A percentile compares a stretch with the other conserved stretches of the same genome.
Conservation (phyloP, 495 filamentous ascomycete species). For the Thermothielavioides terrestris region DNA sequence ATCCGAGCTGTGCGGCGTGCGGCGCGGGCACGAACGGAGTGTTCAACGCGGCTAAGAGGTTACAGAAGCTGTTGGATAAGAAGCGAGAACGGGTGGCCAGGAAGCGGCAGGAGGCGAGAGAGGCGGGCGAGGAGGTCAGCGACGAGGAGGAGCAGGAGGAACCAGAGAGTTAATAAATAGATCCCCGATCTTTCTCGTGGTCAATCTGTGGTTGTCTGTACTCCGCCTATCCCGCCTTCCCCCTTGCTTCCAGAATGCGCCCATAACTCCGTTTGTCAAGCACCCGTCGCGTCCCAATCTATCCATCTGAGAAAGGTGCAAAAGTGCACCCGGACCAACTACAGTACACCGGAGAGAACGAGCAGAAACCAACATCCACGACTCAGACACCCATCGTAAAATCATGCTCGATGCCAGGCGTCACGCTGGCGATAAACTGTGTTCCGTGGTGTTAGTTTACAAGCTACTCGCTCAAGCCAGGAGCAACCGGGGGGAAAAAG, state of each 20-base stretch:
- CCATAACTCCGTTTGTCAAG: conserved; percentile 3
- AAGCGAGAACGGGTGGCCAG: conserved; percentile 65
- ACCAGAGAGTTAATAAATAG: not conserved
- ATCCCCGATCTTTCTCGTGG: not conserved
- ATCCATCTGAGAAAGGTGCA: too few species aligned
- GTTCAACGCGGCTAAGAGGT: conserved; percentile 79
- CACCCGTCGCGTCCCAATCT: not conserved
- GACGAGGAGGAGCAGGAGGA: conserved; percentile 49
- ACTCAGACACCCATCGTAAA: conserved; percentile 89
- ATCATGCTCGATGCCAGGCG: conserved; percentile 94
- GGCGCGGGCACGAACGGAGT: conserved; percentile 76
- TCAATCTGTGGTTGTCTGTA: not conserved
- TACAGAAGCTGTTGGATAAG: conserved; percentile 73
- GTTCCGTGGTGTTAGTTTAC: conserved; percentile 5
- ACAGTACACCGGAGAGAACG: not conserved
- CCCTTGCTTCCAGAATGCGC: not conserved
- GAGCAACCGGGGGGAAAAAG: not conserved
- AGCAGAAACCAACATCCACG: not conserved
- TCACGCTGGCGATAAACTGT: conserved; percentile 90
- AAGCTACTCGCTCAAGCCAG: not conserved
- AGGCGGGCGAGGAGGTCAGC: conserved; percentile 59
- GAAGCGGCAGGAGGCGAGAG: conserved; percentile 60
- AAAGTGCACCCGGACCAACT: too few species aligned
- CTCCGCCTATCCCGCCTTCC: not conserved
- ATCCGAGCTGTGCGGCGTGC: conserved; percentile 78